These are phyloP conservation scores for Trifolium dubium DNA, from an alignment of 306 rosid genomes.

Conservation along the genomic window DNA sequence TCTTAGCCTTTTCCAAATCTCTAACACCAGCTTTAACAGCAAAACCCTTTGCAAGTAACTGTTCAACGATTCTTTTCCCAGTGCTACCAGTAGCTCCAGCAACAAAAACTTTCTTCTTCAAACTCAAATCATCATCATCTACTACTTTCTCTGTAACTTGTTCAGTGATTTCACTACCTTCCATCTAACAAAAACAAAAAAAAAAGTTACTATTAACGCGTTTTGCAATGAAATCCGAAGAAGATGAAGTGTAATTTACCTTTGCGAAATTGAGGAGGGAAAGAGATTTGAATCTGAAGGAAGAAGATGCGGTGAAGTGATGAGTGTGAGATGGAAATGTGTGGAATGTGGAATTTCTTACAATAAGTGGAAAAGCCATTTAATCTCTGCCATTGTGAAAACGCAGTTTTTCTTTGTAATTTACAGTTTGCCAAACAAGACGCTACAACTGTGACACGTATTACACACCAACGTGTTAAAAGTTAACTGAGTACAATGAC, in stretches of 20 bases:
- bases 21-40: slow-evolving; percentile 91
- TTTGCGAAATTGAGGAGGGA: slow-evolving; percentile 52
- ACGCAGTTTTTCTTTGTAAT: slow-evolving; percentile 19
- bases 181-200: slow-evolving; percentile 60
- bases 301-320: slow-evolving; percentile 33
- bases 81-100: slow-evolving; percentile 97
- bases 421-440: slow-evolving; percentile 35
- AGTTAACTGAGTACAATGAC: not conserved
- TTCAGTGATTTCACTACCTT: slow-evolving; percentile 62
- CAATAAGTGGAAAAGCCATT: slow-evolving; percentile 67
- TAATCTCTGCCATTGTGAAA: slow-evolving; percentile 3
- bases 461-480: not conserved
- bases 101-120: slow-evolving; percentile 77
- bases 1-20: slow-evolving; percentile 75
- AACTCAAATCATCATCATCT: slow-evolving; percentile 45
- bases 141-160: slow-evolving; percentile 46
- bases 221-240: not conserved
- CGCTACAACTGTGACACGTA: slow-evolving; percentile 50
- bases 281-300: slow-evolving; percentile 41
- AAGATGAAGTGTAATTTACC: slow-evolving; percentile 44
- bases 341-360: slow-evolving; percentile 40
- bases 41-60: slow-evolving; percentile 84
- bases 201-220: not conserved
- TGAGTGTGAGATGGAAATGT: slow-evolving; percentile 24
- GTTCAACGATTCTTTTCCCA: slow-evolving; percentile 86